Base-by-base conservation (phyloP, 2,329 filamentous ascomycete genomes). In the Fusarium nodosum region DNA sequence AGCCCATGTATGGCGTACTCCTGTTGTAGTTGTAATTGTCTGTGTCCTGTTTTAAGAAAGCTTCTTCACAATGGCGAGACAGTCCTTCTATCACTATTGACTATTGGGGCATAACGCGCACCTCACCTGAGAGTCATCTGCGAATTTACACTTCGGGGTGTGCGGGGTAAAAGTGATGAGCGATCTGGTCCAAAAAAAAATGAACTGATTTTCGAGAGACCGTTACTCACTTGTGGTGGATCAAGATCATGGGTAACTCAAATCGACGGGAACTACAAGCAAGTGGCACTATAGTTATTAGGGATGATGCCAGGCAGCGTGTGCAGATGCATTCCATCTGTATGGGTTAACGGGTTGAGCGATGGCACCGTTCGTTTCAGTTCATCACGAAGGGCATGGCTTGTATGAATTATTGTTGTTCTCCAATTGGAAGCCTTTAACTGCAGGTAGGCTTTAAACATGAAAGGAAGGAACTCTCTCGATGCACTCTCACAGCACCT, bases 21-120 rank as follows among this genome's bases (percentile, higher is more conserved):
- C 7, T 30, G 7, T 18, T 46, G 26, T n/a, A 20, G 26, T 30
- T 46, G 44, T 15, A 46, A n/a, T 46, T 20, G 44, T 39, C 48
- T n/a, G 15, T 28, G 34, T 39, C 34, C 7, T 31, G 12, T 18
- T 45, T 18, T 36, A 48, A 52, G 22, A 71, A 71, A 69, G 60
- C 64, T 66, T 66, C 60, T 59, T 59, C 33, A 16, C 51, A 59
- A 65, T 68, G 48, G 58, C 36, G 45, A 64, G 55, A 68, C 59
- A 58, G 34, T 18, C 52, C 47, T 30, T 33, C 51, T 50, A 41
- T 55, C 61, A 46, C 61, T 53, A 66, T 57, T 30, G 28, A 50
- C 36, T n/a, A 58, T 58, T 15, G 20, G 24, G 66, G 60, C 33
- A 65, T 68, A 47, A 47, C 33, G 54, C 41, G 48, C 39, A 42